phyloP scores from a whole-genome alignment of 192 early-diverging fungal genomes.

The Gonapodya sp. region DNA sequence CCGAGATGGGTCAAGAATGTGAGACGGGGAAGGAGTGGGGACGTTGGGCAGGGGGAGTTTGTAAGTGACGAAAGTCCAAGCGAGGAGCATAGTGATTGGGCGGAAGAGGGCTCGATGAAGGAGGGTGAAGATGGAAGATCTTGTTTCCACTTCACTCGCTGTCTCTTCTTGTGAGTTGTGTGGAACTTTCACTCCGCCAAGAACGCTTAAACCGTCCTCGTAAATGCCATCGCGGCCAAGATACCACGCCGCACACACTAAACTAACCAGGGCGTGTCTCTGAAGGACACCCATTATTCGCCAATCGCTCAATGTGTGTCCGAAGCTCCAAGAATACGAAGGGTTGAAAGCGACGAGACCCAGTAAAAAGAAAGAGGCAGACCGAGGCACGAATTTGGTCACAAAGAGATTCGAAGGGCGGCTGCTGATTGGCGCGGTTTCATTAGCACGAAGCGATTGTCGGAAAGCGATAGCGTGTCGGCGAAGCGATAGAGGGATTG shows the following conservation, averaged over 20 bases:
- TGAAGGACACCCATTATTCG: constrained; percentile 35
- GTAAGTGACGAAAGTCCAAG: neutral
- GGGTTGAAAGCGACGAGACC: constrained; percentile 23
- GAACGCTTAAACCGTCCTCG: neutral
- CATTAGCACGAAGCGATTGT: neutral
- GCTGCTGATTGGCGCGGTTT: neutral
- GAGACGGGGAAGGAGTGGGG: neutral
- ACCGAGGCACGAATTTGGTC: constrained; percentile 21
- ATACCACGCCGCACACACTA: neutral
- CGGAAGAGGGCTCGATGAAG: neutral
- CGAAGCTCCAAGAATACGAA: constrained; percentile 6
- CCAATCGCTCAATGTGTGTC: constrained; percentile 6
- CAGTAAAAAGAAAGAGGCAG: constrained; percentile 20
- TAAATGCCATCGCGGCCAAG: neutral
- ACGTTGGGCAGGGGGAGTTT: neutral
- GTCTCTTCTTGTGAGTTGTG: too few species aligned
- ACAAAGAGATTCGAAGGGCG: constrained; percentile 3
- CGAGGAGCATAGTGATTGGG: neutral
- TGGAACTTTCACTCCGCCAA: too few species aligned
- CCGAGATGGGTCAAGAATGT: neutral
- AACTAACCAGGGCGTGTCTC: constrained; percentile 26
- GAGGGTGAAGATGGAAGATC: neutral
- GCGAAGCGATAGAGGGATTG: constrained; percentile 4
- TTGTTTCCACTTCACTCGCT: neutral
- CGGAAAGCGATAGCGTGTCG: neutral